phyloP scores from a whole-genome alignment of 2,329 filamentous ascomycete genomes.

The Venturia nashicola region DNA sequence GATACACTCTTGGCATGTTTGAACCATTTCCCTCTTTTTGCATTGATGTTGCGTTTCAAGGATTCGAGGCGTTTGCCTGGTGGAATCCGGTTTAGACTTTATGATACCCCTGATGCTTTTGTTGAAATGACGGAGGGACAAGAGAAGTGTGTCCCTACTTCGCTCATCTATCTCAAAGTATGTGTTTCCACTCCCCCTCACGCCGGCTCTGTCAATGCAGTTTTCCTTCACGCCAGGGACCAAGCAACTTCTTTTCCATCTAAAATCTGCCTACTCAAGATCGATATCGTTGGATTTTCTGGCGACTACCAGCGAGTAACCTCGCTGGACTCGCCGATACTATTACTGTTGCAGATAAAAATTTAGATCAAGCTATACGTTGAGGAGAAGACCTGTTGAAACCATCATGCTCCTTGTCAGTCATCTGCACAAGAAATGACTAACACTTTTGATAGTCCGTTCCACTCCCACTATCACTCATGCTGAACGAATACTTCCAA shows the following conservation, averaged over 20 bases:
- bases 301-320: background rate
- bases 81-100: conserved; percentile 82
- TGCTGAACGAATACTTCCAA: conserved; percentile 97
- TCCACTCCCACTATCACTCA: conserved; percentile 77
- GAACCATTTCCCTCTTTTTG: conserved; percentile 96
- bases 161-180: conserved; percentile 80
- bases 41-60: conserved; percentile 89
- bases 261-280: background rate
- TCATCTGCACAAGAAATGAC: background rate
- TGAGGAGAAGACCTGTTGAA: background rate
- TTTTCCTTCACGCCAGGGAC: too few species aligned
- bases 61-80: conserved; percentile 82
- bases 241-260: background rate
- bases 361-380: background rate
- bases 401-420: background rate
- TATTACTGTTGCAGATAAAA: too few species aligned
- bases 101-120: conserved; percentile 42
- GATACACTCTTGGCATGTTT: conserved; percentile 87
- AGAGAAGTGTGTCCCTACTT: conserved; percentile 44
- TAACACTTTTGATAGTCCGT: conserved; percentile 49
- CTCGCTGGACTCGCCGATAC: background rate
- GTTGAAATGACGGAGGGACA: conserved; percentile 24
- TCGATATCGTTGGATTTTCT: background rate
- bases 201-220: background rate
- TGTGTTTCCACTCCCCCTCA: conserved; percentile 11